Base-by-base conservation (phyloP, 2,329 filamentous ascomycete species). In the Beauveria australis region DNA sequence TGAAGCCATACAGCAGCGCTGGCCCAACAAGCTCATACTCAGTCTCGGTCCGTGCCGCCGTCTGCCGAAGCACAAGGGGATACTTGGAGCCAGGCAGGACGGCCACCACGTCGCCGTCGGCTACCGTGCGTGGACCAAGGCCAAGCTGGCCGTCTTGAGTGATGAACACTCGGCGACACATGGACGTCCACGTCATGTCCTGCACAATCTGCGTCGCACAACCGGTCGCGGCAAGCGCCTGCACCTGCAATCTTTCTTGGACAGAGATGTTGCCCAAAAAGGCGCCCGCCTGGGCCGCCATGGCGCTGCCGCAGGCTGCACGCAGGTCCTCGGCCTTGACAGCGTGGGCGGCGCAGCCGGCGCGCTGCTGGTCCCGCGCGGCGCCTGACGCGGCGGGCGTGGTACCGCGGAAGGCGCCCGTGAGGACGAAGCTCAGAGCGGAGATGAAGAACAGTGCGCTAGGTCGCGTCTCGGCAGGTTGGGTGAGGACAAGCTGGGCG, bases 181-280 rank as follows among this genome's bases (percentile, higher is more conserved):
- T 61, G 53, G 60, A 61, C 33, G 60, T 61, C 60, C 60, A 61
- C 48, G 60, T 61, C 60, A 61, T 61, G 24, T 61, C 60, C 43
- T 61, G 60, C 40, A 61, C 60, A 19, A 58, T 28, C 49, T 61
- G 53, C 28, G 54, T 41, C 7, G 60, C 54, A 43, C 26, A 53
- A 2, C 60, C 60, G 0, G n/a, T 8, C 19, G 26, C 16, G 5
- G 53, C 48, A 3, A 58, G 54, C 9, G 49, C 43, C 16, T 53
- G 14, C 33, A 61, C 19, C 6, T 2, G 28, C 3, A 19, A 1
- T 14, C 16, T 53, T 10, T 61, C 60, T 3, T 61, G 40, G 14
- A 19, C 26, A 22, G 60, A 41, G 9, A 61, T 16, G 43, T 19
- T 24, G 16, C 24, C 41, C 7, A 58, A 30, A 8, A 61, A 58